Base-by-base conservation (phyloP, 768 basidiomycete genomes). In the Hortiboletus campestris region DNA sequence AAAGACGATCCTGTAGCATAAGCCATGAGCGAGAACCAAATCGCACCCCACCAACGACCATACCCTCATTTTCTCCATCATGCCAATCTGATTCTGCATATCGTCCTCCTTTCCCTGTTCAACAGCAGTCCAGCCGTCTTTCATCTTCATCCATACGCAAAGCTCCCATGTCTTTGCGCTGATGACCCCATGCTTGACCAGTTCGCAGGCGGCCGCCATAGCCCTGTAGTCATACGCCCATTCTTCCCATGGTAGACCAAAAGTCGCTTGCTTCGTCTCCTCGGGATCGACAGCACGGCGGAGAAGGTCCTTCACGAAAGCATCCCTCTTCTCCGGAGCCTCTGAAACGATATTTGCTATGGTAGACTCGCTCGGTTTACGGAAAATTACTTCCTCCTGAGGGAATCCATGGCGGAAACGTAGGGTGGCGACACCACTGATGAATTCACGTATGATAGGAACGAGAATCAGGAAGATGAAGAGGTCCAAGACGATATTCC, bases 221-320 rank as follows among this genome's bases (percentile, higher is more conserved):
- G 65, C 70, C 38, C 40, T 59, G 44, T 67, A 67, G 58, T 71
- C 71, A 29, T 72, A 65, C 7, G 38, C 42, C 70, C 71, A 71
- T 43, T 72, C 69, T 46, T 71, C 70, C 69, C 69, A 72, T 28
- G 69, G 69, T 29, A 72, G 53, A 29, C 67, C 71, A 59, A 65
- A 64, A 4, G 43, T 17, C 10, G 52, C 35, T 1, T 55, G 57
- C 9, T 67, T 71, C 50, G 71, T 58, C 48, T 67, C 65, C 52
- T 68, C 63, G 22, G 71, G 65, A n/a, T 71, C 61, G 20, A 67
- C 58, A 8, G 65, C 71, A 29, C 61, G 70, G 32, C 59, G 60
- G 38, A 72, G 57, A 28, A 72, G 50, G 11, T 66, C 63, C 51
- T 63, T 66, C 51, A 69, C 38, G 45, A 52, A 54, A 1, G 41